Evolutionary conservation across 306 rosid genomes (phyloP).

Genomic region (Cucurbita maxima): DNA sequence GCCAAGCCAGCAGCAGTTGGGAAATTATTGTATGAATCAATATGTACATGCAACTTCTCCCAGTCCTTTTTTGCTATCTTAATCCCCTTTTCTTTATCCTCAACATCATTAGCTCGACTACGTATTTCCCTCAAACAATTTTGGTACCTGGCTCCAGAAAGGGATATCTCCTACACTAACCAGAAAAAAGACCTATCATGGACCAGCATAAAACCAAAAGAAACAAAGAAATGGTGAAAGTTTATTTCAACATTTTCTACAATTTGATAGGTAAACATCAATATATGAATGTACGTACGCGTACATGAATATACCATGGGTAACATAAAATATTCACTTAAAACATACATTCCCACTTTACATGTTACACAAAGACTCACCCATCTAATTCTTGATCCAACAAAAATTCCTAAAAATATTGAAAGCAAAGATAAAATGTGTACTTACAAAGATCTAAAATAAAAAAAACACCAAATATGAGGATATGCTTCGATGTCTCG

Average conservation of each 20-base stretch:
- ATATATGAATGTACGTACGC: not conserved
- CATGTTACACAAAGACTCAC: not conserved
- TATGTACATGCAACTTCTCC: slow-evolving; percentile 62
- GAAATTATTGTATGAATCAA: slow-evolving; percentile 87
- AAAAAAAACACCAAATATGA: not conserved
- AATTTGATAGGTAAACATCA: not conserved
- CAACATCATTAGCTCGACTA: slow-evolving; percentile 57
- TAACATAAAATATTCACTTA: not conserved
- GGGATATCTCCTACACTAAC: slow-evolving; percentile 86
- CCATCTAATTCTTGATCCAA: not conserved
- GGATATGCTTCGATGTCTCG: not conserved
- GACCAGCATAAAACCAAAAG: slow-evolving; percentile 18
- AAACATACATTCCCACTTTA: not conserved
- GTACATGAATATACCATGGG: not conserved
- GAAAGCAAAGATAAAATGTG: not conserved
- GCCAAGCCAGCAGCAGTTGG: slow-evolving; percentile 99
- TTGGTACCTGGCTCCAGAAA: slow-evolving; percentile 86
- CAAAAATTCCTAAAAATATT: not conserved
- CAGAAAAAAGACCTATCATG: slow-evolving; percentile 24
- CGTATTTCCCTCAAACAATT: slow-evolving; percentile 85
- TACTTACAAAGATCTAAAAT: not conserved
- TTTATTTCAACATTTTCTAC: not conserved
- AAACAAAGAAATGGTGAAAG: not conserved
- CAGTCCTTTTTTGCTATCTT: slow-evolving; percentile 66
- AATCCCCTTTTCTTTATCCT: slow-evolving; percentile 65